Evolutionary conservation across 2,329 filamentous ascomycete genomes (phyloP).

Genomic region (Zymoseptoria crescenta): DNA sequence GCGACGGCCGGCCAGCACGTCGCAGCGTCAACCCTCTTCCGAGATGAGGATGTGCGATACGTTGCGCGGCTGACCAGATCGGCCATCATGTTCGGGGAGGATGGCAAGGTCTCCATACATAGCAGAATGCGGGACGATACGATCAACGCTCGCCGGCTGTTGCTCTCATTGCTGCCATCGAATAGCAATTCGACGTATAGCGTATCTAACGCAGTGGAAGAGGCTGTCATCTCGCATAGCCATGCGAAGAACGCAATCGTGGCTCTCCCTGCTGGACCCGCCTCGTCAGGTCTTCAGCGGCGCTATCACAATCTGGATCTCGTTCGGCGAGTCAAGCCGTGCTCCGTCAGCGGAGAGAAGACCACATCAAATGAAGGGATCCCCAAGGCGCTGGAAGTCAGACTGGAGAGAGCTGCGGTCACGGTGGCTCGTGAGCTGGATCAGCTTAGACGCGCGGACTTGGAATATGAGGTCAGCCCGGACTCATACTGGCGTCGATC

Average conservation of each 20-base stretch:
- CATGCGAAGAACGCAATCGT: not conserved
- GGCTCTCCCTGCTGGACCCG: not conserved
- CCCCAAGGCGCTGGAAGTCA: not conserved
- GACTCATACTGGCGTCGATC: constrained; percentile 4
- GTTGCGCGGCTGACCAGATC: constrained; percentile 15
- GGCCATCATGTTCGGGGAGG: constrained; percentile 5
- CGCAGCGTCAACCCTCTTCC: constrained; percentile 3
- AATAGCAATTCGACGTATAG: constrained; percentile 5
- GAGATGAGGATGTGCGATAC: constrained; percentile 12
- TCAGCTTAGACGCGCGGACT: not conserved
- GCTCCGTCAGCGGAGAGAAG: not conserved
- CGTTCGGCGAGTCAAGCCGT: not conserved
- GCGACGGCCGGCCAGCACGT: not conserved
- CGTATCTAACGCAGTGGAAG: not conserved
- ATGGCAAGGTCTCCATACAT: constrained; percentile 5
- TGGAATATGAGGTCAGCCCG: not conserved
- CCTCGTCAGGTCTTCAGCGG: not conserved
- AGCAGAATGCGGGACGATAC: constrained; percentile 3
- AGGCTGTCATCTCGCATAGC: not conserved
- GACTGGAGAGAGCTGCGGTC: not conserved
- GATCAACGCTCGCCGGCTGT: constrained; percentile 18
- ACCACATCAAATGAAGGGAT: not conserved
- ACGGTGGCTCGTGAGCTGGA: not conserved
- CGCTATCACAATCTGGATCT: constrained; percentile 1
- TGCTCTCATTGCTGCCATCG: constrained; percentile 18